Evolutionary conservation across 768 basidiomycete genomes (phyloP).

Genomic region (Xanthoconium stramineum): DNA sequence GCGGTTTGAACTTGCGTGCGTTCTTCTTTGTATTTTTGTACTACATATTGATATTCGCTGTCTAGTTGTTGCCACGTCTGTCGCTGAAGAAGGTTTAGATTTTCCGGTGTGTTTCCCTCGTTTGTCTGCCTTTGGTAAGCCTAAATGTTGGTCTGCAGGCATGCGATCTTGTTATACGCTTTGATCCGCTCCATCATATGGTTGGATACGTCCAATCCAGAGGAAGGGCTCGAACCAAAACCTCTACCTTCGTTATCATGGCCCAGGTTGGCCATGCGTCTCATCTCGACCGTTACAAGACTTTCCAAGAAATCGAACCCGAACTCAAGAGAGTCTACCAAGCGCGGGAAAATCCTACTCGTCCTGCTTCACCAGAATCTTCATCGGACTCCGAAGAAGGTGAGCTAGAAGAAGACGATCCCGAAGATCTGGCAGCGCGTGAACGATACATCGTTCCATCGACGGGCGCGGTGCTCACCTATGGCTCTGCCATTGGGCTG

Average conservation of each 20-base stretch:
- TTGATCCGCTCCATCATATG: slow-evolving; percentile 79
- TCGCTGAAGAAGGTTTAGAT: slow-evolving; percentile 91
- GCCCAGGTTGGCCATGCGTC: slow-evolving; percentile 56
- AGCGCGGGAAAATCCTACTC: slow-evolving; percentile 38
- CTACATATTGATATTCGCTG: neutral
- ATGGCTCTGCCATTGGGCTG: slow-evolving; percentile 67
- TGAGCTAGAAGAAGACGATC: slow-evolving; percentile 45
- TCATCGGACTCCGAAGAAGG: slow-evolving; percentile 29
- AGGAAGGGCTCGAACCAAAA: slow-evolving; percentile 74
- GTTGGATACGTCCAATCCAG: slow-evolving; percentile 88
- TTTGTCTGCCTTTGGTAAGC: neutral
- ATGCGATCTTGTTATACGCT: slow-evolving; percentile 84
- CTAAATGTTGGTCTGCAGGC: slow-evolving; percentile 43
- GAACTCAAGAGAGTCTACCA: slow-evolving; percentile 64
- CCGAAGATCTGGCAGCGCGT: slow-evolving; percentile 58
- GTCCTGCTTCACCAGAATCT: slow-evolving; percentile 25
- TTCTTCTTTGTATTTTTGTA: slow-evolving; percentile 10
- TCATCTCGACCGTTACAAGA: slow-evolving; percentile 56
- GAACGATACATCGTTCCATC: slow-evolving; percentile 70
- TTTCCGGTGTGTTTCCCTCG: slow-evolving; percentile 57
- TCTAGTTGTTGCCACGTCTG: slow-evolving; percentile 76
- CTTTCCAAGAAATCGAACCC: slow-evolving; percentile 59
- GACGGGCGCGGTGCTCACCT: slow-evolving; percentile 78
- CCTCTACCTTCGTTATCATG: slow-evolving; percentile 82
- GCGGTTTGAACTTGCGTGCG: slow-evolving; percentile 66